Evolutionary conservation across 2,329 filamentous ascomycete genomes (phyloP).

Genomic region (Fusarium pilosicola): DNA sequence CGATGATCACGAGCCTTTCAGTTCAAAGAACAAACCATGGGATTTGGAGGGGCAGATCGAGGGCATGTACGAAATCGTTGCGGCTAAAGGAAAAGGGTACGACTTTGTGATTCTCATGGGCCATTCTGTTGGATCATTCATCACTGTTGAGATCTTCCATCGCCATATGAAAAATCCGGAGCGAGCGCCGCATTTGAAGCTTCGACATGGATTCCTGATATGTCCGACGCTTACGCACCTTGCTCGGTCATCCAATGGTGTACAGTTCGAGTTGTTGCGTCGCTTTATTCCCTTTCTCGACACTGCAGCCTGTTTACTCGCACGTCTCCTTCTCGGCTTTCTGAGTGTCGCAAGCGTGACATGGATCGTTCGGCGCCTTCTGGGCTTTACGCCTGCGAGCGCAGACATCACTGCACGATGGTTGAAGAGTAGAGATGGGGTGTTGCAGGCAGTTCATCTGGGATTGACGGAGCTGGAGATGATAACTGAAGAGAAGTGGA

Average conservation of each 20-base stretch:
- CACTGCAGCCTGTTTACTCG: constrained; percentile 51
- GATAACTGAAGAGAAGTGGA: constrained; percentile 69
- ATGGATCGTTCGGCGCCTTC: constrained; percentile 54
- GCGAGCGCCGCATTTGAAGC: constrained; percentile 51
- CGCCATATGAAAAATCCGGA: constrained; percentile 57
- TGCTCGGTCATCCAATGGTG: constrained; percentile 68
- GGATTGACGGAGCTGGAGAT: constrained; percentile 68
- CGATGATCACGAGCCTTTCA: constrained; percentile 60
- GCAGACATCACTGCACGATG: constrained; percentile 63
- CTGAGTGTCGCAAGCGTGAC: constrained; percentile 53
- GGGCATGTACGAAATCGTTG: constrained; percentile 53
- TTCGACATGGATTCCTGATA: constrained; percentile 69
- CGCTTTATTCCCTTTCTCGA: constrained; percentile 56
- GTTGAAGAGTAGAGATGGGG: constrained; percentile 65
- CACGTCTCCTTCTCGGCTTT: constrained; percentile 55
- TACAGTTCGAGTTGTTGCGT: constrained; percentile 52
- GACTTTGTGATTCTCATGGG: constrained; percentile 74
- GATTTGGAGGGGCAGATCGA: constrained; percentile 65
- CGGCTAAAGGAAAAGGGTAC: constrained; percentile 53
- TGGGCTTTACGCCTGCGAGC: constrained; percentile 61
- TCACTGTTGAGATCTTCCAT: constrained; percentile 74
- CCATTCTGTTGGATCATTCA: constrained; percentile 79
- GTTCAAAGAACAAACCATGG: constrained; percentile 55
- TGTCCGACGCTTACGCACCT: constrained; percentile 82
- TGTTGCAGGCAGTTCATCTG: constrained; percentile 69